Base-by-base conservation (phyloP, 495 filamentous ascomycete species). In the Talaromyces proteolyticus region DNA sequence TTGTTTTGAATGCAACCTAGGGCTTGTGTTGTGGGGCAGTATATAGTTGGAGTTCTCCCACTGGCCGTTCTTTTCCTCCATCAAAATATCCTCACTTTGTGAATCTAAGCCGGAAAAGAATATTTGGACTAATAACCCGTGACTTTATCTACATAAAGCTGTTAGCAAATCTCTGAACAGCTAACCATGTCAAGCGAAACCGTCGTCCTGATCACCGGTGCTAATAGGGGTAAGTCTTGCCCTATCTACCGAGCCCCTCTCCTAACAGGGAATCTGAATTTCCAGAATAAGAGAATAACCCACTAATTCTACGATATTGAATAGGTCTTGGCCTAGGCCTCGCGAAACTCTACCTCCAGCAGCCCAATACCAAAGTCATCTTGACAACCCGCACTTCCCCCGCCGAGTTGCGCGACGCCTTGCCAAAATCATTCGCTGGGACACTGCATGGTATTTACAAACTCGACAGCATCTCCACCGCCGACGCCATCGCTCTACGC, bases 241-340 rank as follows among this genome's bases (percentile, higher is more conserved):
- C 11, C 17, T 25, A n/a, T n/a, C n/a, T n/a, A n/a, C n/a, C n/a
- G n/a, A n/a, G n/a, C n/a, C n/a, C n/a, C n/a, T n/a, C n/a, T n/a
- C n/a, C n/a, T n/a, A n/a, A n/a, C n/a, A n/a, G n/a, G n/a, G n/a
- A n/a, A n/a, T n/a, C n/a, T n/a, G n/a, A n/a, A n/a, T n/a, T n/a
- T n/a, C n/a, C n/a, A n/a, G n/a, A n/a, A n/a, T n/a, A n/a, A n/a
- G n/a, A n/a, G n/a, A n/a, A n/a, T n/a, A n/a, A n/a, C n/a, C n/a
- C n/a, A n/a, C n/a, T n/a, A n/a, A n/a, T n/a, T n/a, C n/a, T n/a
- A n/a, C n/a, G n/a, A 38, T 24, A 11, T 25, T 23, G 16, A 19
- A 42, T 14, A 77, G 75, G 76, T 21, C 69, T 80, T 54, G 76
- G 76, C 46, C 63, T 59, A 49, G 66, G 64, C 24, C 54, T 80